Percentiles rank a stretch among this genome's conserved stretches.
Conservation (phyloP, 306 rosid genomes). For the Mimosa bimucronata region DNA sequence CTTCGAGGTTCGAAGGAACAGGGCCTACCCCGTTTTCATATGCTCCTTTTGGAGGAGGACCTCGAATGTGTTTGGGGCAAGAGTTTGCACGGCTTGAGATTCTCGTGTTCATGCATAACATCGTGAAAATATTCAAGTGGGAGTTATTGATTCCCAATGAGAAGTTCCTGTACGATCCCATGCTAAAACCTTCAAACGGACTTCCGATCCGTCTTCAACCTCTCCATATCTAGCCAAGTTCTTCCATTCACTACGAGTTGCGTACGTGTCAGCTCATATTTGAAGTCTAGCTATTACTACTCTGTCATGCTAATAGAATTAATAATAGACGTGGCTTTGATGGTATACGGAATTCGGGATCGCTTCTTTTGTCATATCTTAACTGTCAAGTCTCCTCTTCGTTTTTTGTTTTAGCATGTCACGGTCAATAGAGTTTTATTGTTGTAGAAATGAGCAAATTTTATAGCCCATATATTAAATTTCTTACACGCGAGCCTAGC, state of each 20-base stretch:
- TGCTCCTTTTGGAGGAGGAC: slow-evolving; percentile 66
- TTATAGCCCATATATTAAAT: slow-evolving; percentile 25
- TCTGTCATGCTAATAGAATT: background rate
- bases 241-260: background rate
- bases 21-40: slow-evolving; percentile 49
- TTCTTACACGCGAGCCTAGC: slow-evolving; percentile 20
- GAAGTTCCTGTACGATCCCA: slow-evolving; percentile 56
- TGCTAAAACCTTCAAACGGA: slow-evolving; percentile 49
- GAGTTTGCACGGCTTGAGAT: slow-evolving; percentile 60
- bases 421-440: background rate
- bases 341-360: background rate
- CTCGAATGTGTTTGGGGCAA: slow-evolving; percentile 63
- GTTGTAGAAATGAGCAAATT: slow-evolving; percentile 28
- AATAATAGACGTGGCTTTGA: background rate
- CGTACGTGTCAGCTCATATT: no score
- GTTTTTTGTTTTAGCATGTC: background rate
- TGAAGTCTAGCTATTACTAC: background rate
- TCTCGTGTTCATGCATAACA: slow-evolving; percentile 52
- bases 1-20: slow-evolving; percentile 56
- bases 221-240: slow-evolving; percentile 23
- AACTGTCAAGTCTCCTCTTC: background rate
- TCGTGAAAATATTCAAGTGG: slow-evolving; percentile 58
- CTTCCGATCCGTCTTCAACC: slow-evolving; percentile 51
- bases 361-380: background rate
- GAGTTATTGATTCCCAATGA: slow-evolving; percentile 42